Conservation (phyloP, 306 rosid species). For the Myrica gale region DNA sequence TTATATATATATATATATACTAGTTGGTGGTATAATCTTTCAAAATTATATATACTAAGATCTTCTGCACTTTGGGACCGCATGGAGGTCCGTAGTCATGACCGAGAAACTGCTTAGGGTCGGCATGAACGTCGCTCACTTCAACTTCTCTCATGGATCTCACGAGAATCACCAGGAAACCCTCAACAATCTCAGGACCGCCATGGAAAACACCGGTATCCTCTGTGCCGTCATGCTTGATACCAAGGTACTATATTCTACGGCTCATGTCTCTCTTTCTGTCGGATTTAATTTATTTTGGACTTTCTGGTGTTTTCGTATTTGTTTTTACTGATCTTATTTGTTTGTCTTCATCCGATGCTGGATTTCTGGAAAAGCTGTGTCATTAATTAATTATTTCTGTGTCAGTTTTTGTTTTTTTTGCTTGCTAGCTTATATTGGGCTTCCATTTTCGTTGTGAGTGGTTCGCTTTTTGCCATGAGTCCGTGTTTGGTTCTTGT, state of each 20-base stretch:
- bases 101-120: constrained; percentile 81
- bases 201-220: constrained; percentile 87
- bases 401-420: neutral
- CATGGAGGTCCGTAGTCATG: constrained; percentile 86
- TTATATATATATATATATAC: no score
- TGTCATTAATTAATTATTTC: neutral
- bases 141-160: constrained; percentile 97
- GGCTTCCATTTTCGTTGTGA: neutral
- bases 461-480: neutral
- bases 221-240: constrained; percentile 99
- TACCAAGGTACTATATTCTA: constrained; percentile 59
- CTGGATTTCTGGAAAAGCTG: neutral
- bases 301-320: neutral
- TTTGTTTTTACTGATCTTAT: neutral
- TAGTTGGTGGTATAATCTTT: no score
- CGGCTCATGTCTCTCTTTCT: neutral
- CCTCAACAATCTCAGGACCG: constrained; percentile 70
- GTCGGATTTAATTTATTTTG: neutral
- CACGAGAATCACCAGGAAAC: constrained; percentile 95
- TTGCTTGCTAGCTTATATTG: neutral
- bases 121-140: constrained; percentile 98
- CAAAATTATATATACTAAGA: constrained; percentile 48
- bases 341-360: neutral
- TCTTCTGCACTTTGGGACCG: constrained; percentile 93
- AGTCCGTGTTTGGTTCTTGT: neutral